Evolutionary conservation across 208 protist species (phyloP).

Genomic region (Trypanosoma mega): DNA sequence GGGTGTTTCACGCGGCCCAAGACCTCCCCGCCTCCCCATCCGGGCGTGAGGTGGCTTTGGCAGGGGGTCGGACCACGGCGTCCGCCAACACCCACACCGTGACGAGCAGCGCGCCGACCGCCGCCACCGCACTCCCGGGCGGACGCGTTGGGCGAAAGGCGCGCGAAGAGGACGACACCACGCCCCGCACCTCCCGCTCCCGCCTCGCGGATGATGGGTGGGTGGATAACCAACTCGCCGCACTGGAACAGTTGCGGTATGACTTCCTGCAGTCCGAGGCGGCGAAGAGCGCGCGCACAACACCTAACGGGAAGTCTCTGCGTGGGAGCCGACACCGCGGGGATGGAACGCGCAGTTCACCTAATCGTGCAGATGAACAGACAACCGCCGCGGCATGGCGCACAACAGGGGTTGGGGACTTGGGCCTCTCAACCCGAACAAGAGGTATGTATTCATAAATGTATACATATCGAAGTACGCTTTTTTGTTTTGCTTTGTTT

Average conservation of each 20-base stretch:
- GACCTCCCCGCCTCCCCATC: no score
- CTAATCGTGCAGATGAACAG: slow-evolving; percentile 3
- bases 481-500: not conserved
- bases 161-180: slow-evolving; percentile 3
- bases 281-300: slow-evolving; percentile 21
- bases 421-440: not conserved
- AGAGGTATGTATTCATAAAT: not conserved
- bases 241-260: slow-evolving; percentile 33
- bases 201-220: slow-evolving; percentile 25
- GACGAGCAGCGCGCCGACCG: no score
- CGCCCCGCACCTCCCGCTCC: slow-evolving; percentile 7
- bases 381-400: not conserved
- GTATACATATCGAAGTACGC: not conserved
- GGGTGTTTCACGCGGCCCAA: no score
- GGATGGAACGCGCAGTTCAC: not conserved
- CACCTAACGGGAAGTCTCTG: slow-evolving; percentile 12
- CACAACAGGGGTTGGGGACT: not conserved
- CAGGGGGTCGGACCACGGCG: no score
- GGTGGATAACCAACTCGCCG: slow-evolving; percentile 22
- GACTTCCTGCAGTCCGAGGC: slow-evolving; percentile 30
- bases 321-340: not conserved
- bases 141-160: not conserved
- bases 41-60: no score
- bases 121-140: no score
- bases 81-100: no score